Evolutionary conservation across 164 flowering plant species (phyloP), one percentile per base, ranked within the genome.

Genomic region (Tetracentron sinense): DNA sequence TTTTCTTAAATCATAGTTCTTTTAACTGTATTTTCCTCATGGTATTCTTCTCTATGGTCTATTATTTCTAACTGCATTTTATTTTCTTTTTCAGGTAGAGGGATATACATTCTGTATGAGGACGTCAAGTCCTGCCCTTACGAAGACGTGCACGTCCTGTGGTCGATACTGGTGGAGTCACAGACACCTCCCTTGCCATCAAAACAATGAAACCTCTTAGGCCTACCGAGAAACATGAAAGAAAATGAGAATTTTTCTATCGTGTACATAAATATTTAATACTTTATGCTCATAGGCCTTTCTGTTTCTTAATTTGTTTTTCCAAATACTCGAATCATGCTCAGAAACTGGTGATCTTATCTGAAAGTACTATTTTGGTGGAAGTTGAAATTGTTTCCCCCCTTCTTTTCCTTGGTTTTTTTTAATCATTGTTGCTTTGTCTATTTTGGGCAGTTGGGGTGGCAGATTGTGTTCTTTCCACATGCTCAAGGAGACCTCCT

Each of bases 161-260:
- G 99, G 99, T 89, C 97, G 1, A 91, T 94, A 69, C 80, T 94
- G 7, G 97, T 94, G 71, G 96, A 94, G 53, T 85, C 97, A 7
- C 81, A 85, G 42, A 33, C 85, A 58, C 78, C 81, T 46, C 78
- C 81, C 42, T 60, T 79, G 69, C 82, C 85, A 62, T 63, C 77
- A 35, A 73, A 74, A 58, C 72, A 65, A 51, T 79, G 78, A 76
- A 47, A 47, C 19, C n/a, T 58, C 60, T 23, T 52, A 52, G 61
- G 38, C 30, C 25, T 35, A 33, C 51, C 33, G 15, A 56, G 49
- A 56, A n/a, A 54, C 64, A 64, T 10, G 26, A 48, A 19, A 47
- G 4, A 55, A 42, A 35, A 38, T 27, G 62, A 57, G 62, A 67
- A 17, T 48, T 29, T 35, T 19, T 23, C 50, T 53, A 29, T 23